These are phyloP conservation scores for Oidiodendron maius DNA, from an alignment of 495 filamentous ascomycete species.

Conservation along the genomic window DNA sequence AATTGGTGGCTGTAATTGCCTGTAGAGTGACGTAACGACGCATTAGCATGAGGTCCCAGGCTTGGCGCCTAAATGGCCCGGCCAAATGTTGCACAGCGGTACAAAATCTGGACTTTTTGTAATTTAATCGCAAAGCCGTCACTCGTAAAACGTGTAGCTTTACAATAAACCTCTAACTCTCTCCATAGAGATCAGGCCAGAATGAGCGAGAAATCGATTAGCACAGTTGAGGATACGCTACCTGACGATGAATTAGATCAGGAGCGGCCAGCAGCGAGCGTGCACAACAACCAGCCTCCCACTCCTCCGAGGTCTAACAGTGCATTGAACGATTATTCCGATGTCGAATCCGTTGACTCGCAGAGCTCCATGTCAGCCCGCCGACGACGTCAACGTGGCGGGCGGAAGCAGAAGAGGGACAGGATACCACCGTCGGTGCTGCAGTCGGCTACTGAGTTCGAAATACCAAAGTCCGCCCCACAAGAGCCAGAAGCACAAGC, in stretches of 20 bases:
- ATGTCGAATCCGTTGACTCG: background rate
- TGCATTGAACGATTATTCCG: background rate
- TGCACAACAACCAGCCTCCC: background rate
- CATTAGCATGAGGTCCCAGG: too few relatives aligned
- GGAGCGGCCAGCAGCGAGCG: background rate
- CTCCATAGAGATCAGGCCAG: background rate
- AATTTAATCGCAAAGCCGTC: too few relatives aligned
- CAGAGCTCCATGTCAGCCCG: background rate
- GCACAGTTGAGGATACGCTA: background rate
- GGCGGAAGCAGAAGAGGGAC: constrained; percentile 1
- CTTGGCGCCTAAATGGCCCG: too few relatives aligned
- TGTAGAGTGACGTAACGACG: too few relatives aligned
- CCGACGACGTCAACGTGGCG: constrained; percentile 5
- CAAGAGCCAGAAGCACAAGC: background rate
- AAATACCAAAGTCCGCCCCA: background rate
- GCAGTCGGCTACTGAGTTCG: background rate
- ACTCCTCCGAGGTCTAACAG: background rate
- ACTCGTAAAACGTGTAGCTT: too few relatives aligned
- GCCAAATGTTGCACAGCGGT: too few relatives aligned
- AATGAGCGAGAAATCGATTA: background rate
- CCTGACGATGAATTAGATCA: background rate
- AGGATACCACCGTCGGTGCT: background rate
- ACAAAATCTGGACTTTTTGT: too few relatives aligned
- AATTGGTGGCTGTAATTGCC: too few relatives aligned
- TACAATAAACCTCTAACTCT: too few relatives aligned